These are phyloP conservation scores for Clausena lansium DNA, from an alignment of 345 rosid species.

Conservation along the genomic window DNA sequence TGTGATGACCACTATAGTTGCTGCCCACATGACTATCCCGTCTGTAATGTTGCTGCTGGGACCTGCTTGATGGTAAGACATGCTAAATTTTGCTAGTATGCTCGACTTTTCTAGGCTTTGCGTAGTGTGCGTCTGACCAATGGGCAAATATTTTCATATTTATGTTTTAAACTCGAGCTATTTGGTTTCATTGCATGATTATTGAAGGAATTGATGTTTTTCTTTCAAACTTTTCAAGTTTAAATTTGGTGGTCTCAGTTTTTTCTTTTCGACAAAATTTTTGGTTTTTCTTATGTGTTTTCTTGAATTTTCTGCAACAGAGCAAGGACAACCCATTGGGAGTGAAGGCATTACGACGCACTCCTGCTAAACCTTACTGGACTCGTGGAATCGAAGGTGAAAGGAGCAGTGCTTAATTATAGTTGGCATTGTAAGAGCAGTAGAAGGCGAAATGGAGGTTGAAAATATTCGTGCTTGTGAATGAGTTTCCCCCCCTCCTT, in stretches of 20 bases:
- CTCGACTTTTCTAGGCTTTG: background rate
- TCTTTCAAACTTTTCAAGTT: background rate
- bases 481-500: conserved; percentile 4
- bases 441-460: conserved; percentile 11
- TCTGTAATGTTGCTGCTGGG: conserved; percentile 62
- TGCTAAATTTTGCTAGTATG: background rate
- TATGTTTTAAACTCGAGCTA: background rate
- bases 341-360: conserved; percentile 74
- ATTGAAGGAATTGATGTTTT: background rate
- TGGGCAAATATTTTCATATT: background rate
- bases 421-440: conserved; percentile 16
- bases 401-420: conserved; percentile 42
- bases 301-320: conserved; percentile 40
- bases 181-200: background rate
- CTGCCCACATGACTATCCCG: conserved; percentile 83
- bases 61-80: conserved; percentile 65
- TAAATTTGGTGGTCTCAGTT: background rate
- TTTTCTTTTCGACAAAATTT: no score
- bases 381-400: conserved; percentile 37
- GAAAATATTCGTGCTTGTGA: conserved; percentile 8
- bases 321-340: conserved; percentile 78
- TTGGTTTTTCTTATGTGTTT: background rate
- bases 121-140: no score
- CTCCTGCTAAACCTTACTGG: conserved; percentile 72
- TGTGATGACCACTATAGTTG: conserved; percentile 80